phyloP scores from a whole-genome alignment of 106 monocot species.

The Platanthera zijinensis region DNA sequence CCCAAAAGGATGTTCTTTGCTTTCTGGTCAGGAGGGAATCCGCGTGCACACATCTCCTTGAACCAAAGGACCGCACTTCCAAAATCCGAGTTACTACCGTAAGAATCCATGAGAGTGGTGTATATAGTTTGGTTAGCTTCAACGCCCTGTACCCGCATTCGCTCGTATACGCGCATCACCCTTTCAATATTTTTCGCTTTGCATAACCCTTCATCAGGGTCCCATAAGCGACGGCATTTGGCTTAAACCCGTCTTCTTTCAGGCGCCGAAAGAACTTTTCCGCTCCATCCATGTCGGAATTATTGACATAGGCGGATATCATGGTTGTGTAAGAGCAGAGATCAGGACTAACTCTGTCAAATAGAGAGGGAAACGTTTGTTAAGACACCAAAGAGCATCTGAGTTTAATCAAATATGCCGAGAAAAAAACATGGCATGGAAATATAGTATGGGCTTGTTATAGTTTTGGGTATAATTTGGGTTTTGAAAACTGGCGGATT shows the following conservation, averaged over 20 bases:
- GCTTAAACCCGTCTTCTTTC: conserved; percentile 79
- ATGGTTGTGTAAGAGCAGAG: conserved; percentile 89
- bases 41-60: conserved; percentile 69
- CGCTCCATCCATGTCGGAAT: conserved; percentile 86
- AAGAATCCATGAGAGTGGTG: conserved; percentile 89
- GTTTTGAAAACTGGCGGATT: no score
- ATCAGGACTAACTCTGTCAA: conserved; percentile 59
- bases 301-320: conserved; percentile 87
- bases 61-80: conserved; percentile 77
- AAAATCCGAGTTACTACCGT: conserved; percentile 84
- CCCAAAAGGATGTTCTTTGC: conserved; percentile 84
- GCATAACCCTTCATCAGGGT: conserved; percentile 96
- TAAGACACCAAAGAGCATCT: no score
- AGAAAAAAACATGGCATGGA: background rate
- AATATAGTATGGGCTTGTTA: no score
- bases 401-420: no score
- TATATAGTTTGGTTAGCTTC: conserved; percentile 84
- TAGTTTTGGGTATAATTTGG: no score
- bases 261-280: conserved; percentile 84
- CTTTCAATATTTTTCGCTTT: conserved; percentile 64
- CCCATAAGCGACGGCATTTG: conserved; percentile 81
- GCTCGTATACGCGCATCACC: conserved; percentile 73
- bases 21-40: conserved; percentile 79
- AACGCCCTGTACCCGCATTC: conserved; percentile 68
- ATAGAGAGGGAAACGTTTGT: background rate